Evolutionary conservation across 1,139 yeast species (phyloP).

Genomic region (Yamadazyma sp.): DNA sequence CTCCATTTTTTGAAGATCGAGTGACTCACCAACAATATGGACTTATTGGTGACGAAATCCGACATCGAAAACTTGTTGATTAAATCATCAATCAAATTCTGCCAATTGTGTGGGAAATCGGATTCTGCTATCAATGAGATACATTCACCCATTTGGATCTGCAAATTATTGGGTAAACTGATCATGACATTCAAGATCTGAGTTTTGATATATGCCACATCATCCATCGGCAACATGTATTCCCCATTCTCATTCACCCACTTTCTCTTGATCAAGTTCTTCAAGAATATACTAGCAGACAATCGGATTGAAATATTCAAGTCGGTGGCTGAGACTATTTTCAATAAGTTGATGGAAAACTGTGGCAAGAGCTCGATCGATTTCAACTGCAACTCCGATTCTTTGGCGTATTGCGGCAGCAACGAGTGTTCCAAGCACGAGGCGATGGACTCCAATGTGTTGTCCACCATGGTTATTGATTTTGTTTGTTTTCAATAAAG

Average conservation of each 20-base stretch:
- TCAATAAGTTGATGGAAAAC: conserved; percentile 72
- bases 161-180: conserved; percentile 68
- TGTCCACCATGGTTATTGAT: conserved; percentile 31
- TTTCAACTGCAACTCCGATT: conserved; percentile 60
- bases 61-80: conserved; percentile 60
- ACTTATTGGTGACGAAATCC: conserved; percentile 76
- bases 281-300: conserved; percentile 90
- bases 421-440: conserved; percentile 50
- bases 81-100: conserved; percentile 70
- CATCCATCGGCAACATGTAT: conserved; percentile 60
- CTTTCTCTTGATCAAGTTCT: conserved; percentile 76
- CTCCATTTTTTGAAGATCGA: conserved; percentile 97
- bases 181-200: conserved; percentile 87
- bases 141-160: conserved; percentile 91
- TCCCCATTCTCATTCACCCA: conserved; percentile 93
- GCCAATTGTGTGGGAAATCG: conserved; percentile 94
- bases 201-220: conserved; percentile 65
- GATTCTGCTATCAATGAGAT: conserved; percentile 91
- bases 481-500: not conserved
- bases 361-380: conserved; percentile 66
- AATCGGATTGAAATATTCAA: conserved; percentile 61
- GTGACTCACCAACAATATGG: conserved; percentile 89
- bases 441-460: conserved; percentile 44
- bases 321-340: conserved; percentile 68
- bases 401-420: conserved; percentile 53